phyloP scores from a whole-genome alignment of 352 stramenopile species.

The Globisporangium megalacanthum region DNA sequence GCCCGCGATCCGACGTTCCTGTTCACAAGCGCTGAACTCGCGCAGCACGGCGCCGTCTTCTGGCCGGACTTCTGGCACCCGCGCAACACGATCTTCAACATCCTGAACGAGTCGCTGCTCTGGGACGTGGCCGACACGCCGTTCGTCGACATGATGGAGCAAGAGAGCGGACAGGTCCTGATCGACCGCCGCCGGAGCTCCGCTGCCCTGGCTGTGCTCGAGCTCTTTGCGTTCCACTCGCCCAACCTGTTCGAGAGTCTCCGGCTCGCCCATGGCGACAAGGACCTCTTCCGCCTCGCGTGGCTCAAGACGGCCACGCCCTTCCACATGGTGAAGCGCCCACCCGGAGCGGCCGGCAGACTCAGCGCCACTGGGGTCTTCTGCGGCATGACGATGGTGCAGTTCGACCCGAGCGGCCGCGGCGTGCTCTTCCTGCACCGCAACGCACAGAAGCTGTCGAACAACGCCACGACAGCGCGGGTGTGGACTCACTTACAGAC shows the following conservation, averaged over 20 bases:
- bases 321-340: constrained; percentile 55
- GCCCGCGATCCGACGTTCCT: constrained; percentile 61
- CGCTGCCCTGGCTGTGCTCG: constrained; percentile 41
- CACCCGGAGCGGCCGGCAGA: not conserved
- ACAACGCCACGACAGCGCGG: constrained; percentile 12
- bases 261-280: constrained; percentile 65
- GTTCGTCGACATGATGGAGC: constrained; percentile 74
- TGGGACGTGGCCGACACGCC: constrained; percentile 56
- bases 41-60: constrained; percentile 43
- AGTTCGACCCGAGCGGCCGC: constrained; percentile 32
- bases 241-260: constrained; percentile 55
- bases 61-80: constrained; percentile 81
- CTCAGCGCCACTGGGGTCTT: constrained; percentile 17
- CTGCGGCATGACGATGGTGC: constrained; percentile 73
- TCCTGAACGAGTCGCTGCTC: constrained; percentile 46
- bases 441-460: constrained; percentile 39
- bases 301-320: constrained; percentile 62
- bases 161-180: constrained; percentile 71
- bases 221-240: constrained; percentile 56
- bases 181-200: constrained; percentile 37
- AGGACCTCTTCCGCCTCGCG: constrained; percentile 74
- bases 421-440: constrained; percentile 45
- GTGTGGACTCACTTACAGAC: constrained; percentile 36
- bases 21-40: constrained; percentile 45
- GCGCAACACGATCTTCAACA: constrained; percentile 66